Evolutionary conservation across 257 asterid genomes (phyloP).

Genomic region (Nicotiana benthamiana): DNA sequence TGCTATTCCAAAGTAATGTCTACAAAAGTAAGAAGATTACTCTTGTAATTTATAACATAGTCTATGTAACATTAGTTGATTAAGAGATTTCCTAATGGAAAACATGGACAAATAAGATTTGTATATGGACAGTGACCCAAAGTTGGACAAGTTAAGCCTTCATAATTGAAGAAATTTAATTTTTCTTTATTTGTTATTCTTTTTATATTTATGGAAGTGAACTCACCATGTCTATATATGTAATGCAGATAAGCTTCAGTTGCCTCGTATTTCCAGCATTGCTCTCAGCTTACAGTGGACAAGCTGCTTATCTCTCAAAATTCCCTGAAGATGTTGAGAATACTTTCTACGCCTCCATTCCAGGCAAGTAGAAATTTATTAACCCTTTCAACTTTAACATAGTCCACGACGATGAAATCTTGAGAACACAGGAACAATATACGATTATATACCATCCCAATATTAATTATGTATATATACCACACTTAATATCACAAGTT

Average conservation of each 20-base stretch:
- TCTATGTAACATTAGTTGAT: no score
- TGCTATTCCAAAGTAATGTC: no score
- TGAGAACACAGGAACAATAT: no score
- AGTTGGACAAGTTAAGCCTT: background rate
- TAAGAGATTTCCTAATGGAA: no score
- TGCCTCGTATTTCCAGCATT: slow-evolving; percentile 47
- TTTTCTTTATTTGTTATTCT: background rate
- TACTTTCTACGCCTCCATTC: slow-evolving; percentile 48
- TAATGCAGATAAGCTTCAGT: slow-evolving; percentile 47
- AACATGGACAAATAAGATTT: no score
- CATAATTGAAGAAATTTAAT: background rate
- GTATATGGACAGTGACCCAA: background rate
- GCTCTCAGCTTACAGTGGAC: slow-evolving; percentile 46
- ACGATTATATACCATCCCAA: no score
- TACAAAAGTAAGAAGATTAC: no score
- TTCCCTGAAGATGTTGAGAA: slow-evolving; percentile 23
- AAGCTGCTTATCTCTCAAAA: slow-evolving; percentile 57
- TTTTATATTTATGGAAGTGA: background rate
- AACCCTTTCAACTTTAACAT: no score
- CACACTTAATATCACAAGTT: no score
- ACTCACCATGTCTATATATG: background rate
- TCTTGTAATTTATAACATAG: no score
- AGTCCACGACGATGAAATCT: no score
- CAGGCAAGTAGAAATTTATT: slow-evolving; percentile 15
- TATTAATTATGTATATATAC: no score